Base-by-base conservation (phyloP, 2,329 filamentous ascomycete species). In the Pseudocercospora musae region DNA sequence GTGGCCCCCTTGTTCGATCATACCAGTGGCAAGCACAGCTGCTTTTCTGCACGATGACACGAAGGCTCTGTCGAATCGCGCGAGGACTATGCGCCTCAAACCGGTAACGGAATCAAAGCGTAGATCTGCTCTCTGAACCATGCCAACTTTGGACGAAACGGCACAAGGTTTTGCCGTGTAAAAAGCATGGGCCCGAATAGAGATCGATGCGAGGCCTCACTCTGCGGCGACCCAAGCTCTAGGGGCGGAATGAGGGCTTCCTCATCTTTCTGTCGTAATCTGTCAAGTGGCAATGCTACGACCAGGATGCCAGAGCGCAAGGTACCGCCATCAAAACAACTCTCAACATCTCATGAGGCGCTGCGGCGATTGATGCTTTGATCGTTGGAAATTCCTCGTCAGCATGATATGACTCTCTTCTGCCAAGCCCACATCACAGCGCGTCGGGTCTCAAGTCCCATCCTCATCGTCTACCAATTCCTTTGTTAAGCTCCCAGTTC, bases 401-500 rank as follows among this genome's bases (percentile, higher is more conserved):
- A 40, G 37, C 10, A 46, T 21, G 18, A 48, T 25, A 31, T 27
- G 4, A 21, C n/a, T 18, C 18, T 21, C 42, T 31, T 21, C 27
- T n/a, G 40, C 42, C 55, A 46, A 49, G 54, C 54, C 42, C n/a
- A 33, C 23, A 49, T 57, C 20, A n/a, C 23, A n/a, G 4, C 23
- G 25, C 33, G n/a, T 57, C 33, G 20, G 20, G 4, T 15, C 9
- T 48, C 20, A 9, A 23, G 44, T 4, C 13, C 21, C 3, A 25
- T 20, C 9, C 44, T 48, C 44, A 11, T 21, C 44, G 20, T 7
- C 20, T 4, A 31, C 25, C 8, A 5, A 15, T 23, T 48, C 8
- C 58, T 60, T 60, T 60, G 58, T 60, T 25, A 25, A 58, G 29
- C 21, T 13, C 37, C 21, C 20, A 29, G 6, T 23, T 15, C 37